phyloP scores from a whole-genome alignment of 176 grass and related monocot species.

The Oryza glaberrima region DNA sequence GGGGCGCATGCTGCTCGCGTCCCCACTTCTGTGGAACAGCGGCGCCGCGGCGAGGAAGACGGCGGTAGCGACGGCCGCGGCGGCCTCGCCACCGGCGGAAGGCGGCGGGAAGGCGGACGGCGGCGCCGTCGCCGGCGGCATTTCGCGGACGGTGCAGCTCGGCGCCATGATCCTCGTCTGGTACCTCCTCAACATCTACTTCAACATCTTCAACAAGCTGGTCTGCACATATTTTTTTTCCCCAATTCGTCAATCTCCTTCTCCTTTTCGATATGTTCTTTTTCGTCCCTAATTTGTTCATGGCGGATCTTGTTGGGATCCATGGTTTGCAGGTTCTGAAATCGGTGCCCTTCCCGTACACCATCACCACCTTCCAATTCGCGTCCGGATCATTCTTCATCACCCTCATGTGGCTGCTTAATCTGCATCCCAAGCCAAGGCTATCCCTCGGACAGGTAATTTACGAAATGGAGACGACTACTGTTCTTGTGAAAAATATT shows the following conservation, averaged over 20 bases:
- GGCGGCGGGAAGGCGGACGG: neutral
- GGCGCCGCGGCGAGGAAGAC: neutral
- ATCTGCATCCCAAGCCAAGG: constrained; percentile 76
- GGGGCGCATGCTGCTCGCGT: constrained; percentile 10
- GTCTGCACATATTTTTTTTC: constrained; percentile 12
- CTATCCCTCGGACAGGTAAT: constrained; percentile 71
- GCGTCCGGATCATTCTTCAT: constrained; percentile 77
- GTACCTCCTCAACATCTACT: constrained; percentile 84
- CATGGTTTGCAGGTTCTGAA: constrained; percentile 63
- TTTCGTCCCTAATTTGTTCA: neutral
- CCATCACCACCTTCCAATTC: constrained; percentile 84
- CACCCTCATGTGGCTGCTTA: constrained; percentile 81
- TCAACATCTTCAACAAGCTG: constrained; percentile 87
- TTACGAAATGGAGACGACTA: too few species aligned
- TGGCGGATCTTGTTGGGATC: constrained; percentile 11
- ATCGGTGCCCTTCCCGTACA: constrained; percentile 82
- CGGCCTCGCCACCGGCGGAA: neutral
- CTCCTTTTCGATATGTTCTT: neutral
- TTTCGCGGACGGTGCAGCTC: constrained; percentile 50
- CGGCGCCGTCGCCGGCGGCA: neutral
- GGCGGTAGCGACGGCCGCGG: neutral
- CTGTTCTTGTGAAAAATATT: neutral
- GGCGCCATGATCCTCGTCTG: constrained; percentile 68
- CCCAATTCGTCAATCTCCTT: neutral
- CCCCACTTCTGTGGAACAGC: neutral